phyloP scores from a whole-genome alignment of 164 flowering plant species.

The Cinnamomum micranthum region DNA sequence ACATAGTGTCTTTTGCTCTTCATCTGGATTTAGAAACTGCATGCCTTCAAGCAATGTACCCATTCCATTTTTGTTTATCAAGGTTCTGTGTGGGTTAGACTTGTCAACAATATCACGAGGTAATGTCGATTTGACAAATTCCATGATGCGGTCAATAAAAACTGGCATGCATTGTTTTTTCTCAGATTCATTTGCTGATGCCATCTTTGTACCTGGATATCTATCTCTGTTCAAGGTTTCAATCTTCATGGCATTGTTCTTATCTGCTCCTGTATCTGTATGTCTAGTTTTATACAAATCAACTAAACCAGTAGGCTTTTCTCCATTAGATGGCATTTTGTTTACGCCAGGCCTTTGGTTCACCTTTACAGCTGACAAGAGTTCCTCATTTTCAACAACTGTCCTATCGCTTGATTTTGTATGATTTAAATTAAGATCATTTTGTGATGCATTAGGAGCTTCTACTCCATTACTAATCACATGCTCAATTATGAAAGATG shows the following conservation, averaged over 20 bases:
- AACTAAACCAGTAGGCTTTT: neutral
- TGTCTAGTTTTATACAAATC: neutral
- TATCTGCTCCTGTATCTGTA: neutral
- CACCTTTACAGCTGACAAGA: conserved; percentile 1
- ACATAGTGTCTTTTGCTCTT: neutral
- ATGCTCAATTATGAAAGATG: too few relatives aligned
- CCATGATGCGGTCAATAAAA: conserved; percentile 17
- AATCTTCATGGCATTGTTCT: neutral
- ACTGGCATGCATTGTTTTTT: neutral
- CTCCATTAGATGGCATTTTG: neutral
- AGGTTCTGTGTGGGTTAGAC: neutral
- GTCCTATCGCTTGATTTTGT: conserved; percentile 6
- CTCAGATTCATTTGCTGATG: conserved; percentile 2
- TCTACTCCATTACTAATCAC: neutral
- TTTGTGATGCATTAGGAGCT: neutral
- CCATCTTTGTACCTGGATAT: conserved; percentile 6
- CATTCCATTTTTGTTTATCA: neutral
- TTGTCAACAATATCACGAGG: neutral
- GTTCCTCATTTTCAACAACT: conserved; percentile 5
- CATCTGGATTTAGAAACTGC: neutral
- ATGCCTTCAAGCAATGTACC: neutral
- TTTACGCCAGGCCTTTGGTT: neutral
- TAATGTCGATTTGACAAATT: neutral
- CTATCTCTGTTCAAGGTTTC: neutral
- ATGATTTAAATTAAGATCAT: neutral